Evolutionary conservation across 345 rosid genomes (phyloP), one percentile per base, ranked within the genome.

Genomic region (Streptanthus diversifolius): DNA sequence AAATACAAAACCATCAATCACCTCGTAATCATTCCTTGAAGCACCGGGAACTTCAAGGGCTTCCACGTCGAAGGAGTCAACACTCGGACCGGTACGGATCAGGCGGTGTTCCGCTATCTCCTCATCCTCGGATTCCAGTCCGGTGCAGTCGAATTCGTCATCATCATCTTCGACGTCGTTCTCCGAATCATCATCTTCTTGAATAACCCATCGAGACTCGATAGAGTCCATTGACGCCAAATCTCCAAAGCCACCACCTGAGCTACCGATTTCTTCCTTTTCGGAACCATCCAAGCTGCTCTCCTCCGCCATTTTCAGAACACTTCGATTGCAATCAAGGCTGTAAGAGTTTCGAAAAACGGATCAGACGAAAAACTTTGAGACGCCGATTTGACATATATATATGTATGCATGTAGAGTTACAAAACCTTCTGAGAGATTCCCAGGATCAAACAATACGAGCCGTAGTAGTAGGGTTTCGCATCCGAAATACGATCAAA

Each of bases 131-230:
- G 98, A 90, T 64, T 90, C 96, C 36, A 87, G 43, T 48, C 78
- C 84, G 10, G 81, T 74, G 21, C 69, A 76, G 15, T 56, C 74
- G 13, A 58, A 78, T n/a, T 68, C 77, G 1, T 68, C 83, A 8
- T 79, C 79, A 11, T 79, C 84, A 22, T 79, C 87, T 0, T 78
- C 95, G 39, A 78, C 85, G 35, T 80, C 89, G 64, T 84, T 84
- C 66, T 84, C 85, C 44, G 92, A 89, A 47, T 85, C 95, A 14
- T 93, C 98, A 39, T 88, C 97, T 62, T 89, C 90, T 67, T 85
- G 96, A 72, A 84, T 90, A 44, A 95, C 98, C 99, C 99, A 95
- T 5, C 97, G 89, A 55, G 97, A 95, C 76, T 90, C 99, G 40
- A 77, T 36, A 10, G 95, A 91, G 81, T 91, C 97, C 81, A 88